phyloP scores from a whole-genome alignment of 768 basidiomycete species.

The Suillus sp. region DNA sequence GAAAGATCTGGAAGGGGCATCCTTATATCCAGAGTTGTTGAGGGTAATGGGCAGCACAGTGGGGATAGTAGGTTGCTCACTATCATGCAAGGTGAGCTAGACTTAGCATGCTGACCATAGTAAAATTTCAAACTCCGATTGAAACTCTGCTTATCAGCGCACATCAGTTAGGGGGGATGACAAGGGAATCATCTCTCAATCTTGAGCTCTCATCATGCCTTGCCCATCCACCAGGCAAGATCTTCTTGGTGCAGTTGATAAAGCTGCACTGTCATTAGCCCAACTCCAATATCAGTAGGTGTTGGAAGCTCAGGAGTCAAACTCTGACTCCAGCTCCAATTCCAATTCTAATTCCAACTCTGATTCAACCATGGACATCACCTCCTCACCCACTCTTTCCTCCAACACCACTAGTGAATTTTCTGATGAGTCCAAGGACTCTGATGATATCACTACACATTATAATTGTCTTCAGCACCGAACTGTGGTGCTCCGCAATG shows the following conservation, averaged over 20 bases:
- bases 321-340: background rate
- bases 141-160: no score
- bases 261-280: background rate
- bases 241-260: background rate
- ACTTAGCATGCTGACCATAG: no score
- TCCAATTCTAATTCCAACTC: background rate
- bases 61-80: no score
- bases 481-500: background rate
- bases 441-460: background rate
- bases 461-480: background rate
- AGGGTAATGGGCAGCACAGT: no score
- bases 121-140: no score
- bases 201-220: background rate
- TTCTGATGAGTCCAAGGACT: slow-evolving; percentile 6
- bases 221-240: background rate
- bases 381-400: slow-evolving; percentile 1
- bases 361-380: background rate
- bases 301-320: background rate
- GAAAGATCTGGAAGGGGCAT: no score
- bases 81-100: no score
- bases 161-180: no score
- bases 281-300: background rate
- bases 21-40: no score
- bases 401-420: background rate
- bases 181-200: background rate